Evolutionary conservation across 257 asterid genomes (phyloP).

Genomic region (Salvia miltiorrhiza): DNA sequence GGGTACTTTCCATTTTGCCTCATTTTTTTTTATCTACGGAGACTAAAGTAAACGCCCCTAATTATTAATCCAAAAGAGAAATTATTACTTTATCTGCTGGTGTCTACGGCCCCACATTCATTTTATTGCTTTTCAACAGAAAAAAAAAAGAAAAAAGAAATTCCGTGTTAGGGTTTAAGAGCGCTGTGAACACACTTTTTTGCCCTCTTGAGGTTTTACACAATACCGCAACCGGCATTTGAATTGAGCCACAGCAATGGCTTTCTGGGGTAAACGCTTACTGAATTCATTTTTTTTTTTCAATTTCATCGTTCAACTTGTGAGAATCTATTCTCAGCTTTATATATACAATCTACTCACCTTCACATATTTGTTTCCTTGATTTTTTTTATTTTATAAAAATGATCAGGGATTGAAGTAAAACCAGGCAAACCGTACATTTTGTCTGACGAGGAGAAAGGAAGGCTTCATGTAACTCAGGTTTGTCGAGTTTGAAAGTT

Average conservation of each 20-base stretch:
- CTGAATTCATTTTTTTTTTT: not conserved
- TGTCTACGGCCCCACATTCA: too few species aligned
- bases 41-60: too few species aligned
- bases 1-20: too few species aligned
- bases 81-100: too few species aligned
- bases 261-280: conserved; percentile 44
- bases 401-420: conserved; percentile 64
- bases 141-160: not conserved
- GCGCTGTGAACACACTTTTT: not conserved
- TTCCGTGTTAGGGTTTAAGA: conserved; percentile 30
- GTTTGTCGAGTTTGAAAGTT: conserved; percentile 29
- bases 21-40: too few species aligned
- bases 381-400: not conserved
- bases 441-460: conserved; percentile 42
- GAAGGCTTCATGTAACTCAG: conserved; percentile 89
- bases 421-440: conserved; percentile 61
- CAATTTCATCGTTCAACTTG: not conserved
- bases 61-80: too few species aligned
- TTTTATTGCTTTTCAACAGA: not conserved
- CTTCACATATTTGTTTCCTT: not conserved
- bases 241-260: conserved; percentile 31
- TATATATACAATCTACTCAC: not conserved
- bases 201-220: conserved; percentile 30
- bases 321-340: not conserved
- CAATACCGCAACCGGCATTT: conserved; percentile 16